Conservation (phyloP, 495 filamentous ascomycete genomes). For the Staphylotrichum longicolle region DNA sequence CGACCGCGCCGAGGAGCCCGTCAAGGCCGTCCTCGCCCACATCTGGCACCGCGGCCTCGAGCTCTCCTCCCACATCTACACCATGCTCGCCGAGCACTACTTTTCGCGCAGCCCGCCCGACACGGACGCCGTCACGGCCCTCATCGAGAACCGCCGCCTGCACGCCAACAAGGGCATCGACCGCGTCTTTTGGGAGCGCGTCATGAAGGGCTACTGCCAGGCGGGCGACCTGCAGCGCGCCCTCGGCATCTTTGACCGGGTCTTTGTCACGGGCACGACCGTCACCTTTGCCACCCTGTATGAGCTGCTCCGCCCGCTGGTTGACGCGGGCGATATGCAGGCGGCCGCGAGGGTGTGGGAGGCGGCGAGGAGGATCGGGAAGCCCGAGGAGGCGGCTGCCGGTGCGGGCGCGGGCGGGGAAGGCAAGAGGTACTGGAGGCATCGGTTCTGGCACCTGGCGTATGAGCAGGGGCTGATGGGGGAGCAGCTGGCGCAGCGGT, state of each 20-base stretch:
- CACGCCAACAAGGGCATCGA: conserved; percentile 46
- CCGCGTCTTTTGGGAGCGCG: conserved; percentile 62
- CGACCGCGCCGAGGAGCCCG: conserved; percentile 45
- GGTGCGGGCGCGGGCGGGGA: conserved; percentile 18
- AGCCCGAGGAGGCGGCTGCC: conserved; percentile 27
- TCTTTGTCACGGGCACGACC: conserved; percentile 40
- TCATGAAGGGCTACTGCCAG: conserved; percentile 60
- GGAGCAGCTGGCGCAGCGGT: conserved; percentile 14
- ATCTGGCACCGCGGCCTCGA: conserved; percentile 53
- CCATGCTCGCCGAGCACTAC: conserved; percentile 66
- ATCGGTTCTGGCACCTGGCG: conserved; percentile 46
- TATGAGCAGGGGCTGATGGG: conserved; percentile 34
- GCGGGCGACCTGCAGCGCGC: conserved; percentile 50
- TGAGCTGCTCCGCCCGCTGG: conserved; percentile 48
- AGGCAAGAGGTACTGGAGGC: conserved; percentile 35
- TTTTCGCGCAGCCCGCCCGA: conserved; percentile 58
- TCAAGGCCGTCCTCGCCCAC: conserved; percentile 58
- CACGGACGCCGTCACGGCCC: conserved; percentile 52
- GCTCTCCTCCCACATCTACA: conserved; percentile 62
- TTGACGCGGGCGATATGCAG: conserved; percentile 37
- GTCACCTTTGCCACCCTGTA: conserved; percentile 47
- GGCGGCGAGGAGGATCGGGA: conserved; percentile 25
- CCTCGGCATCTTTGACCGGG: conserved; percentile 48
- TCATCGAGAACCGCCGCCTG: conserved; percentile 50
- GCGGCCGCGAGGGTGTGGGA: conserved; percentile 38